Conservation (phyloP, 164 flowering plant genomes). For the Pachysandra terminalis region DNA sequence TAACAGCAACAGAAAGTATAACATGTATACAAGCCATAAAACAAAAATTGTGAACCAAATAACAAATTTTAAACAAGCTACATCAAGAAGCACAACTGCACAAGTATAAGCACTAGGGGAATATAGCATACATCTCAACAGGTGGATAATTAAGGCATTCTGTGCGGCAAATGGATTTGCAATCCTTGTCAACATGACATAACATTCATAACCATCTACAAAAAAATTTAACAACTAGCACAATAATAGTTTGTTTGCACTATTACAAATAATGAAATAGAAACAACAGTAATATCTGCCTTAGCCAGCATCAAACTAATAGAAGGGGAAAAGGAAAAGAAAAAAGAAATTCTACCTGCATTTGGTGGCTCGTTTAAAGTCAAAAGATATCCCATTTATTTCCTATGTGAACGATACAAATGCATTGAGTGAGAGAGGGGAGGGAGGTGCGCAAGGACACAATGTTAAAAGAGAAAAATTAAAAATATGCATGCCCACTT, state of each 20-base stretch:
- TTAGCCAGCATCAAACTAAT: background rate
- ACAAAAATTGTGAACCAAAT: background rate
- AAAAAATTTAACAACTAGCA: background rate
- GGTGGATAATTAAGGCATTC: conserved; percentile 9
- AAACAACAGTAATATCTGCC: background rate
- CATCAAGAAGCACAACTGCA: background rate
- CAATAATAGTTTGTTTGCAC: background rate
- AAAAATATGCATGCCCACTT: background rate
- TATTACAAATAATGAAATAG: background rate
- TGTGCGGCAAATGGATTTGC: conserved; percentile 9
- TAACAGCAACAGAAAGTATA: background rate
- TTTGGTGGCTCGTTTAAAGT: conserved; percentile 4
- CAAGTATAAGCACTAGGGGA: background rate
- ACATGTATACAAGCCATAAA: background rate
- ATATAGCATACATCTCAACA: conserved; percentile 9
- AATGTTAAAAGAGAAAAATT: background rate
- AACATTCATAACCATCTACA: conserved; percentile 14
- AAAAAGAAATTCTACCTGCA: background rate
- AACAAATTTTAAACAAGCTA: background rate
- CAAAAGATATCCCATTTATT: background rate
- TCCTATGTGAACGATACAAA: background rate
- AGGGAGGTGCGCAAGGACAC: too few species aligned
- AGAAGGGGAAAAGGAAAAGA: background rate
- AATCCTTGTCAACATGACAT: conserved; percentile 9
- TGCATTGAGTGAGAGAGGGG: background rate